Percentiles rank a stretch among this genome's conserved stretches.
These are phyloP conservation scores for Ceratobasidium sp. DNA, from an alignment of 1,284 basidiomycete species.

Conservation along the genomic window DNA sequence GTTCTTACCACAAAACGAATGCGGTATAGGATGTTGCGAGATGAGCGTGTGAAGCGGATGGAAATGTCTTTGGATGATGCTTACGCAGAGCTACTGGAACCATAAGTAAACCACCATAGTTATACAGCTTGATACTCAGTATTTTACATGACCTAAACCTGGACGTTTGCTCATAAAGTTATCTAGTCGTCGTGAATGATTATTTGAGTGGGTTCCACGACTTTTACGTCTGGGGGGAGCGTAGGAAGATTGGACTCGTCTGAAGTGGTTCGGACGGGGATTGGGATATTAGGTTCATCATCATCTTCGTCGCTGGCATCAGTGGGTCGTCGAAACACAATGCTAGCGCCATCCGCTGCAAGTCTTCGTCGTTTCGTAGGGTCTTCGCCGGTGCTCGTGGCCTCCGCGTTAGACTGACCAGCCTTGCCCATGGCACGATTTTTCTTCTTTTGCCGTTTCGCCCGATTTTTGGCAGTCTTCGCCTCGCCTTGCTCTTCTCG, in stretches of 20 bases:
- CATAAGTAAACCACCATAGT: slow-evolving; percentile 9
- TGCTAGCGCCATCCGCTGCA: slow-evolving; percentile 73
- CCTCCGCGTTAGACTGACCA: slow-evolving; percentile 1
- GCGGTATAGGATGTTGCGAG: slow-evolving; percentile 31
- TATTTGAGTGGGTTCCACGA: slow-evolving; percentile 52
- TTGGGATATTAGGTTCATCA: slow-evolving; percentile 39
- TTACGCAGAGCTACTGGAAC: slow-evolving; percentile 35
- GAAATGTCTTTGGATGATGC: slow-evolving; percentile 35
- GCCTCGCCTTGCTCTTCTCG: slow-evolving; percentile 78
- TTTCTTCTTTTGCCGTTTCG: slow-evolving; percentile 93
- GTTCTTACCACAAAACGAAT: neutral
- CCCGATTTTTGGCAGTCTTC: slow-evolving; percentile 93
- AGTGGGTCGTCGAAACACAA: slow-evolving; percentile 64
- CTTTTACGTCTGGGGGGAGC: slow-evolving; percentile 43
- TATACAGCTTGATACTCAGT: neutral
- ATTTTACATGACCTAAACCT: slow-evolving; percentile 13
- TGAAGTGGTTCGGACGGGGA: slow-evolving; percentile 35
- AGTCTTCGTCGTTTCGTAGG: slow-evolving; percentile 59
- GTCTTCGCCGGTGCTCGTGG: slow-evolving; percentile 12
- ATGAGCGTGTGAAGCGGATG: slow-evolving; percentile 35
- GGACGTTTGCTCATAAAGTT: neutral
- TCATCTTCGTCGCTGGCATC: slow-evolving; percentile 48
- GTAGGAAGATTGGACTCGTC: slow-evolving; percentile 28
- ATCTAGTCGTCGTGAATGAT: slow-evolving; percentile 52
- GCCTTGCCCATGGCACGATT: slow-evolving; percentile 69